These are phyloP conservation scores for Tulasnella sp. DNA, from an alignment of 768 basidiomycete genomes.

Conservation along the genomic window DNA sequence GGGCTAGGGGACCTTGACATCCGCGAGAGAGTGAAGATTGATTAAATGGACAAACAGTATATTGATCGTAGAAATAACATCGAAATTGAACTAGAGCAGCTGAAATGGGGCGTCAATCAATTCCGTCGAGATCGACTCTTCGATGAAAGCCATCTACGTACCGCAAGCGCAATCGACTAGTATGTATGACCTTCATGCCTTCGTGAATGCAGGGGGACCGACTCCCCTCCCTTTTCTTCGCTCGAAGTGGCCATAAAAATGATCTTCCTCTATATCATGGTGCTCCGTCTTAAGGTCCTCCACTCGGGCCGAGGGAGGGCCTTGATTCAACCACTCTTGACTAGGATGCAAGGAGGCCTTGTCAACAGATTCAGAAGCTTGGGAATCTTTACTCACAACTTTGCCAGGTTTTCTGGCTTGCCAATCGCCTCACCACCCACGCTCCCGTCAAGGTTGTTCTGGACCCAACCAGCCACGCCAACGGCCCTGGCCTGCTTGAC, in stretches of 20 bases:
- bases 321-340: constrained; percentile 18
- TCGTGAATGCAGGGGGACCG: background rate
- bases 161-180: background rate
- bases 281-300: constrained; percentile 9
- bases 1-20: no score
- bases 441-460: constrained; percentile 25
- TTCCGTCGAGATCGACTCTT: no score
- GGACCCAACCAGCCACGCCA: constrained; percentile 17
- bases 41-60: no score
- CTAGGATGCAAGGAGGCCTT: background rate
- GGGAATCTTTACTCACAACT: background rate
- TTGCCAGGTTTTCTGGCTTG: background rate
- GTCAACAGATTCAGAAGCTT: background rate
- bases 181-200: background rate
- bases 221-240: constrained; percentile 3
- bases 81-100: no score
- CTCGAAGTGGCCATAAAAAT: constrained; percentile 17
- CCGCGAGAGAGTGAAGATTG: no score
- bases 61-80: no score
- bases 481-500: background rate
- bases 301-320: constrained; percentile 13
- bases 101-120: no score
- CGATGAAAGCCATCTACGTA: no score
- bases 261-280: constrained; percentile 20
- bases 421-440: constrained; percentile 31